These are phyloP conservation scores for Lasiodiplodia gonubiensis DNA, from an alignment of 2,329 filamentous ascomycete genomes.

Conservation along the genomic window DNA sequence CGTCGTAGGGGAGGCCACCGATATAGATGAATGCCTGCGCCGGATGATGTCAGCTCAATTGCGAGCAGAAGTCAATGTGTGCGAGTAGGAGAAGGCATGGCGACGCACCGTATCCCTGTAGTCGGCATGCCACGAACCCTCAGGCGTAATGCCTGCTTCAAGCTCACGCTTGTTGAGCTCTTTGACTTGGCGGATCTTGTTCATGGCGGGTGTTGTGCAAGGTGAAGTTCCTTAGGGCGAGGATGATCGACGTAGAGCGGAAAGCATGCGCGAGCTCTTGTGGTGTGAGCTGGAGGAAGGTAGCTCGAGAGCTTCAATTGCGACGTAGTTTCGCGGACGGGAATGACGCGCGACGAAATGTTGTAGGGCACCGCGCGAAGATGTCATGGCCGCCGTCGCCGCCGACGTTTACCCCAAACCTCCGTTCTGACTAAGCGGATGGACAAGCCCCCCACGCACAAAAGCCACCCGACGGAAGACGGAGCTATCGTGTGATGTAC, in stretches of 20 bases:
- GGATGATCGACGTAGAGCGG: no score
- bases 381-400: constrained; percentile 3
- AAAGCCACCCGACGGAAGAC: constrained; percentile 17
- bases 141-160: constrained; percentile 81
- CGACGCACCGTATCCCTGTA: constrained; percentile 77
- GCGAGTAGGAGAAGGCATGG: no score
- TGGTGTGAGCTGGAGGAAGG: background rate
- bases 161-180: constrained; percentile 94
- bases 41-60: background rate
- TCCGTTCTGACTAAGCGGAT: background rate
- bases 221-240: background rate
- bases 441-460: background rate
- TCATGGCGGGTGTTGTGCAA: constrained; percentile 65
- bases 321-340: background rate
- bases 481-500: no score
- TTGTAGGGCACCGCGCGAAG: constrained; percentile 1
- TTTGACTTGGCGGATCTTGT: constrained; percentile 90
- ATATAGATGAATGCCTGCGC: constrained; percentile 84
- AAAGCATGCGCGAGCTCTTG: no score
- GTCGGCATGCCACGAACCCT: constrained; percentile 95
- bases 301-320: background rate
- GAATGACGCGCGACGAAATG: constrained; percentile 20
- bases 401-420: background rate
- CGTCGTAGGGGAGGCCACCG: constrained; percentile 87
- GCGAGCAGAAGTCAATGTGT: background rate